phyloP scores from a whole-genome alignment of 345 rosid genomes.

The Gossypium longicalyx region DNA sequence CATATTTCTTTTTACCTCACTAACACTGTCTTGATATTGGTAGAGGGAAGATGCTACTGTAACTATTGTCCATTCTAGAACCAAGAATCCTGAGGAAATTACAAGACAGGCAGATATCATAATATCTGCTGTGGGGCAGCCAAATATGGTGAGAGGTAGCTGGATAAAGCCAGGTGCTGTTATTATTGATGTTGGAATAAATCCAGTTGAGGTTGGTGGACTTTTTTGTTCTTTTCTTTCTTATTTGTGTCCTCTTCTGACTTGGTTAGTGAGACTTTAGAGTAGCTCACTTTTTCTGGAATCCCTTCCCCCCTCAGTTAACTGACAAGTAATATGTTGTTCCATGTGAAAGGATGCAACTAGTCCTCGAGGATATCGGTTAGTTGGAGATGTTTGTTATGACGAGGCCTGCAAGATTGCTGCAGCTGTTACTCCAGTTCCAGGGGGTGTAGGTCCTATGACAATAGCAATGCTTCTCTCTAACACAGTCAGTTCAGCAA shows the following conservation, averaged over 20 bases:
- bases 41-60: slow-evolving; percentile 85
- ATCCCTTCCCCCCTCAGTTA: background rate
- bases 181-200: slow-evolving; percentile 85
- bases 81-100: slow-evolving; percentile 69
- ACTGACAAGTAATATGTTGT: slow-evolving; percentile 13
- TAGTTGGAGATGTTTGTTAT: slow-evolving; percentile 79
- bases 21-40: slow-evolving; percentile 9
- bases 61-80: slow-evolving; percentile 73
- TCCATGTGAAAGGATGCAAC: slow-evolving; percentile 44
- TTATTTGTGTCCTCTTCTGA: background rate
- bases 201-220: slow-evolving; percentile 56
- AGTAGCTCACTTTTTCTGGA: background rate
- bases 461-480: slow-evolving; percentile 87
- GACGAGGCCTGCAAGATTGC: slow-evolving; percentile 77
- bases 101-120: slow-evolving; percentile 73
- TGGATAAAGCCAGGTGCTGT: slow-evolving; percentile 95
- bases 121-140: slow-evolving; percentile 72
- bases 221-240: background rate
- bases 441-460: slow-evolving; percentile 94
- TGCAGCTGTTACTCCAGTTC: slow-evolving; percentile 77
- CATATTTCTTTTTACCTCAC: background rate
- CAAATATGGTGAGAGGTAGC: slow-evolving; percentile 75
- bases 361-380: slow-evolving; percentile 56
- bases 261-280: background rate
- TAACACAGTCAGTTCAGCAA: slow-evolving; percentile 72